These are phyloP conservation scores for Candolleomyces efflorescens DNA, from an alignment of 768 basidiomycete species.

Conservation along the genomic window DNA sequence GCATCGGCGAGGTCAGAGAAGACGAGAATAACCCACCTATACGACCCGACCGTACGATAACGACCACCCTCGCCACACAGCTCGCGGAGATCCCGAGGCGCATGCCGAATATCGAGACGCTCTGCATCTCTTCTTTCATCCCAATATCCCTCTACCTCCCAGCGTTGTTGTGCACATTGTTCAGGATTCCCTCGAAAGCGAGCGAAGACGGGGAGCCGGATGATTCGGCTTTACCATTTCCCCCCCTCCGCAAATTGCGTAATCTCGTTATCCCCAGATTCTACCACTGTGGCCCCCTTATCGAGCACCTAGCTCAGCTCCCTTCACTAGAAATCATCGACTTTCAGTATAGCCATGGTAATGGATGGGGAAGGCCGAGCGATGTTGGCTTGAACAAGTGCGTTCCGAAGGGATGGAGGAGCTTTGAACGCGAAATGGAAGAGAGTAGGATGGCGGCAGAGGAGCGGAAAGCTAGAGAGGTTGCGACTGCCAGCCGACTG, in stretches of 20 bases:
- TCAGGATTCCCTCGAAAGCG: neutral
- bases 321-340: conserved; percentile 9
- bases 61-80: conserved; percentile 1
- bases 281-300: conserved; percentile 2
- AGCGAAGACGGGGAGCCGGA: neutral
- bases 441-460: too few relatives aligned
- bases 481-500: too few relatives aligned
- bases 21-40: neutral
- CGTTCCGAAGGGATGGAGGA: neutral
- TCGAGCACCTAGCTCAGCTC: conserved; percentile 3
- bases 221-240: neutral
- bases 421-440: neutral
- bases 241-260: conserved; percentile 3
- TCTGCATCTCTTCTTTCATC: conserved; percentile 7
- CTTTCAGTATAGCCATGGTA: conserved; percentile 7
- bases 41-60: neutral
- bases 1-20: neutral
- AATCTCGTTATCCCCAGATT: conserved; percentile 8
- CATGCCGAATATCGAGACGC: conserved; percentile 7
- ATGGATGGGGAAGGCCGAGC: neutral
- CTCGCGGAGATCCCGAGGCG: conserved; percentile 9
- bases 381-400: conserved; percentile 4
- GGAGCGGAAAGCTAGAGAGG: too few relatives aligned
- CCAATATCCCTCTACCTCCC: conserved; percentile 1
- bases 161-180: neutral